phyloP scores from a whole-genome alignment of 73 alveolate genomes.

The Urostyla sp. region DNA sequence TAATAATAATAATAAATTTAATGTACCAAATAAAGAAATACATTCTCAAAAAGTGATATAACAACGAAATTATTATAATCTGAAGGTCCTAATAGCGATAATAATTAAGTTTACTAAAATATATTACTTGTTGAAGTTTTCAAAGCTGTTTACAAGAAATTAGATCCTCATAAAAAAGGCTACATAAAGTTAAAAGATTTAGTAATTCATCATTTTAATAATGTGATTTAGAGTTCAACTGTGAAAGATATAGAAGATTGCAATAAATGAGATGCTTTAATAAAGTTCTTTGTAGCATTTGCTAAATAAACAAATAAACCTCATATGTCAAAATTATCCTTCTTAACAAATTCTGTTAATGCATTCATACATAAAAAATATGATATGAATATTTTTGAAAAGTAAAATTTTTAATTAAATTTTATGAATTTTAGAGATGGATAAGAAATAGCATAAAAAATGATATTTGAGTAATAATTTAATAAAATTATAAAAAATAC shows the following conservation, averaged over 20 bases:
- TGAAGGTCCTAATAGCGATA: no score
- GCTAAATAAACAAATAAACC: conserved; percentile 12
- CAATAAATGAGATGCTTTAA: conserved; percentile 12
- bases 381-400: not conserved
- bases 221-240: conserved; percentile 11
- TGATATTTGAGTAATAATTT: not conserved
- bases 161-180: conserved; percentile 36
- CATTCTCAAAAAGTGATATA: no score
- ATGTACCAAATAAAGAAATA: no score
- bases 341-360: conserved; percentile 18
- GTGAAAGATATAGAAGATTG: conserved; percentile 14
- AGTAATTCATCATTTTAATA: not conserved
- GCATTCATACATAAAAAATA: conserved; percentile 25
- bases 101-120: conserved; percentile 1
- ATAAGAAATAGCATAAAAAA: not conserved
- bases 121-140: conserved; percentile 22
- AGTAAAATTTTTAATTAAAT: no score
- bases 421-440: no score
- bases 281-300: conserved; percentile 33
- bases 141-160: conserved; percentile 14
- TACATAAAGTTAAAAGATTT: conserved; percentile 29
- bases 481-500: not conserved
- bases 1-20: no score
- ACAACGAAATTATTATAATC: no score
- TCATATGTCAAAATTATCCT: conserved; percentile 21